Conservation (phyloP, 306 rosid genomes). For the Ormosia semicastrata region DNA sequence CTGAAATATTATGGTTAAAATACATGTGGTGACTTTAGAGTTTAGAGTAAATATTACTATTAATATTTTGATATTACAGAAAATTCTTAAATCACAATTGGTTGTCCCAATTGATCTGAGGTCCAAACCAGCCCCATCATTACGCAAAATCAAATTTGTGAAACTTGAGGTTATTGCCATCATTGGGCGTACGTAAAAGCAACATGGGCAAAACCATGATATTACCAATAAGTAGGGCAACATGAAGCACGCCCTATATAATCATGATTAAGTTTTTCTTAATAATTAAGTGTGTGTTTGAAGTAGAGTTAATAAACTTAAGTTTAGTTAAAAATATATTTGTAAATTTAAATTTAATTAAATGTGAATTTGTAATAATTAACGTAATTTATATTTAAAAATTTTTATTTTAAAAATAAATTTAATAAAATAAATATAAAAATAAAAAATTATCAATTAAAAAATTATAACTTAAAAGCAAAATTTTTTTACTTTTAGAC, state of each 20-base stretch:
- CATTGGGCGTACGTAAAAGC: background rate
- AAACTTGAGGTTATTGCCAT: background rate
- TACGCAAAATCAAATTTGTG: background rate
- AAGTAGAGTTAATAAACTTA: too few species aligned
- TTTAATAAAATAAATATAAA: too few species aligned
- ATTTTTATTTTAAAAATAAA: too few species aligned
- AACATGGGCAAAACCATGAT: constrained; percentile 2
- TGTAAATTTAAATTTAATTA: too few species aligned
- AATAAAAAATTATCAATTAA: too few species aligned
- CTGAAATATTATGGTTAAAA: background rate
- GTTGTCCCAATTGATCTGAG: background rate
- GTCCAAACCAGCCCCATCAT: background rate
- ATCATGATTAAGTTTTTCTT: constrained; percentile 24
- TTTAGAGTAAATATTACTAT: background rate
- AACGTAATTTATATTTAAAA: too few species aligned
- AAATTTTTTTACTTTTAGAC: too few species aligned
- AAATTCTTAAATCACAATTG: background rate
- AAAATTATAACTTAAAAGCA: too few species aligned
- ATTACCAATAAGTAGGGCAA: background rate
- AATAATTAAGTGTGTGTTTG: too few species aligned
- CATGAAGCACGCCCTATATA: constrained; percentile 3
- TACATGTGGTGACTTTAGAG: background rate
- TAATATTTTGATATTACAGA: background rate
- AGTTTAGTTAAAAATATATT: too few species aligned
- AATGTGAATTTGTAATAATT: too few species aligned